Percentiles rank a stretch among this genome's conserved stretches.
phyloP scores from a whole-genome alignment of 2,329 filamentous ascomycete species.

The Talaromyces funiculosus region DNA sequence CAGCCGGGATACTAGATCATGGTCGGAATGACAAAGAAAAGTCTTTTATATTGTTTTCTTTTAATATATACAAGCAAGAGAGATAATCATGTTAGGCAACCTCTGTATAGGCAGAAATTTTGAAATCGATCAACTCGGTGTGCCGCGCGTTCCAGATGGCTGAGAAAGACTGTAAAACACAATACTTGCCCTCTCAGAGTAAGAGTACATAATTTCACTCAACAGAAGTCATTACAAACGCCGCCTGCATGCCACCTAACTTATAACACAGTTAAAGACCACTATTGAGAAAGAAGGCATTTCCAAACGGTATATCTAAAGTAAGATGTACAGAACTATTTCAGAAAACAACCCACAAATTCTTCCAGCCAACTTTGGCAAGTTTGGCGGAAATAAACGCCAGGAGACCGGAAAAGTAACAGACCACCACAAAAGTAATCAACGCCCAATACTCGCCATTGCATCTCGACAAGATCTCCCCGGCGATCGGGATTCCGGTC shows the following conservation, averaged over 20 bases:
- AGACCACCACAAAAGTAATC: constrained; percentile 58
- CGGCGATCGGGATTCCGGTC: constrained; percentile 52
- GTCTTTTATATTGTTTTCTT: neutral
- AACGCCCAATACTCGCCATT: constrained; percentile 59
- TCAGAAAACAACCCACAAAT: constrained; percentile 31
- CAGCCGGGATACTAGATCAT: neutral
- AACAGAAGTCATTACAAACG: neutral
- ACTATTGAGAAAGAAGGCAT: neutral
- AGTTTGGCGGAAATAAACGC: constrained; percentile 56
- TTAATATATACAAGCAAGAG: neutral
- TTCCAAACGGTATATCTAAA: neutral
- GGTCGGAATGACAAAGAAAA: neutral
- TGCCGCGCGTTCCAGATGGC: neutral
- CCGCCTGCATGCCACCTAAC: neutral
- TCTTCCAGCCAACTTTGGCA: constrained; percentile 50
- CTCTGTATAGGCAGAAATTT: neutral
- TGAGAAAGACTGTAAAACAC: neutral
- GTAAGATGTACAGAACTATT: neutral
- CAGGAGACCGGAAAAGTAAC: constrained; percentile 53
- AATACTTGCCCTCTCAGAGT: neutral
- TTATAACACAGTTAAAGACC: neutral
- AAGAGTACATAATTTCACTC: neutral
- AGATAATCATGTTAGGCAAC: neutral
- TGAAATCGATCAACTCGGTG: neutral
- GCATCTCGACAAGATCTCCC: constrained; percentile 54